Evolutionary conservation across 495 filamentous ascomycete genomes (phyloP).

Genomic region (Penicillium bovifimosum): DNA sequence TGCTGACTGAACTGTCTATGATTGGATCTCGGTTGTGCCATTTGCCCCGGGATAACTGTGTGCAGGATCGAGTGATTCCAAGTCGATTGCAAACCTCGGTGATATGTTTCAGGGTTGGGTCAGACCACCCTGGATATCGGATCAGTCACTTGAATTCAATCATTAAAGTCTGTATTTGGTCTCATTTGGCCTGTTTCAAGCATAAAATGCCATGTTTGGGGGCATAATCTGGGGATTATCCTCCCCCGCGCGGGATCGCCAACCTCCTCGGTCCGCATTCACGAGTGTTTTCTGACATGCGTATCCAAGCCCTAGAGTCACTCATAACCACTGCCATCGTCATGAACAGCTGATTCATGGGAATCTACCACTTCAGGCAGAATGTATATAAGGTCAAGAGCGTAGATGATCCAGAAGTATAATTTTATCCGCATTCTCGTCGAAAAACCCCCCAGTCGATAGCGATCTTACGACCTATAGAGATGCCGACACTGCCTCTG

Average conservation of each 20-base stretch:
- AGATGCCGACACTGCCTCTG: neutral
- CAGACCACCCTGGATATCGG: slow-evolving; percentile 2
- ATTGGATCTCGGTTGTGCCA: neutral
- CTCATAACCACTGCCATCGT: neutral
- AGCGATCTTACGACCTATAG: neutral
- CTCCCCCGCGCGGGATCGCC: neutral
- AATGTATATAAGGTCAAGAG: too few relatives aligned
- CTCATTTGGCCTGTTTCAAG: too few relatives aligned
- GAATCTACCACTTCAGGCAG: too few relatives aligned
- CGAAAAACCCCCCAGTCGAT: neutral
- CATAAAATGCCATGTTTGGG: too few relatives aligned
- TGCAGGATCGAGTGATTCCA: slow-evolving; percentile 1
- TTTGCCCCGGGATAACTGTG: neutral
- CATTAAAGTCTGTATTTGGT: too few relatives aligned
- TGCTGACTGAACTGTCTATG: neutral
- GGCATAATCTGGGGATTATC: neutral
- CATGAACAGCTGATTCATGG: neutral
- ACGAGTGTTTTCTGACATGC: neutral
- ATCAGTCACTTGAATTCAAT: too few relatives aligned
- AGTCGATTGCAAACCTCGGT: slow-evolving; percentile 13
- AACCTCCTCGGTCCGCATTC: neutral
- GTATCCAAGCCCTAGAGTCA: neutral
- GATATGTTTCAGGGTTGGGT: neutral
- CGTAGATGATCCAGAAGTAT: neutral
- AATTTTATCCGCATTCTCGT: neutral